Evolutionary conservation across 306 rosid genomes (phyloP), one percentile per base, ranked within the genome.

Genomic region (Morella rubra): DNA sequence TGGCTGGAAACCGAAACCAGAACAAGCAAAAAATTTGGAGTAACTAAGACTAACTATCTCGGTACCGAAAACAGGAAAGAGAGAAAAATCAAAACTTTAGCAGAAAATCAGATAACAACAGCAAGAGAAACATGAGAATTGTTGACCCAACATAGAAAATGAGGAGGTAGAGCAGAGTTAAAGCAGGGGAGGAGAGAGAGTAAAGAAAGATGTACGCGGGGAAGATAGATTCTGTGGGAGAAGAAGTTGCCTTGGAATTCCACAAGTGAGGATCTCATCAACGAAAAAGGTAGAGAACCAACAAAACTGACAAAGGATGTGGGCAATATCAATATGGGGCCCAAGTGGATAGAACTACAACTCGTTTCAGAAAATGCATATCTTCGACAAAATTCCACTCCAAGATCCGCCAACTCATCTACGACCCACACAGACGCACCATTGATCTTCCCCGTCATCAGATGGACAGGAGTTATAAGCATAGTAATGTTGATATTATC

Each of bases 241-340:
- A 82, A 56, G 61, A 83, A 68, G 62, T 69, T 49, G 78, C 83
- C 85, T 69, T 59, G 76, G 61, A 84, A 76, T 58, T 81, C 80
- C 73, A 77, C 68, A 52, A 84, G 16, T 77, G 58, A 71, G 15
- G 74, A 76, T 72, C 73, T 70, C 52, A 75, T 12, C 75, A 80
- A 71, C 62, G 73, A 72, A 71, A 58, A 62, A 64, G 47, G 16
- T 54, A 72, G 45, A 79, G 47, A 64, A 7, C 69, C 47, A 62
- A 69, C 15, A 71, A 73, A 77, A 58, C 5, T 16, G 27, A 27
- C 41, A 55, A 44, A 44, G 22, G 69, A 56, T 66, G 73, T 80
- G 73, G 77, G 67, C 72, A 84, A 9, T 78, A 45, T 46, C 72
- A 84, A 9, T 78, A 45, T 46, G 76, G 59, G 74, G 55, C 78